These are phyloP conservation scores for Botryotinia globosa DNA, from an alignment of 2,329 filamentous ascomycete genomes.

Conservation along the genomic window DNA sequence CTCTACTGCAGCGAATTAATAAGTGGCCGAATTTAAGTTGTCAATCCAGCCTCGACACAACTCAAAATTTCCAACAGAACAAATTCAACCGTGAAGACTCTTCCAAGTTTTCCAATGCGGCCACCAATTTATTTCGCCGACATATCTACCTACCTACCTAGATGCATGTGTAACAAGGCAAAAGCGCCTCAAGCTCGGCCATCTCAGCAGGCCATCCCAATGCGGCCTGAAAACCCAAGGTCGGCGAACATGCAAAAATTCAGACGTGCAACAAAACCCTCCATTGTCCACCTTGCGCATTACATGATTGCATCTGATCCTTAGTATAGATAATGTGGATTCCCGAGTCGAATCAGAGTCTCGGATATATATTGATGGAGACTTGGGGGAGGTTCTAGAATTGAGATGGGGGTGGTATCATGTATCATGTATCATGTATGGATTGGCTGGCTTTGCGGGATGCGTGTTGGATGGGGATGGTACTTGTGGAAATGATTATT, in stretches of 20 bases:
- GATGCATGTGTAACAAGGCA: neutral
- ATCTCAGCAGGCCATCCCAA: neutral
- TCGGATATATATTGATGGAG: neutral
- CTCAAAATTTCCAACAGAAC: too few relatives aligned
- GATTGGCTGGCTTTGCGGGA: neutral
- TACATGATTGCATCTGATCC: neutral
- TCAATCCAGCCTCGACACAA: too few relatives aligned
- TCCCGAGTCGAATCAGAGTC: constrained; percentile 5
- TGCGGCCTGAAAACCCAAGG: neutral
- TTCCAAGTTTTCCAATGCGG: too few relatives aligned
- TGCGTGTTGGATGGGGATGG: neutral
- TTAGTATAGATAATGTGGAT: neutral
- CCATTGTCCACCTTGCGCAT: neutral
- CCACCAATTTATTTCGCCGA: too few relatives aligned
- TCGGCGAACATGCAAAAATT: constrained; percentile 9
- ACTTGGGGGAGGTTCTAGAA: neutral
- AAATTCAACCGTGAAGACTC: too few relatives aligned
- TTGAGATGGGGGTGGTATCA: neutral
- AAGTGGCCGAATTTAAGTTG: too few relatives aligned
- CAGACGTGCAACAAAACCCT: constrained; percentile 9
- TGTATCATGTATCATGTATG: too few relatives aligned
- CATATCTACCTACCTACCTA: neutral
- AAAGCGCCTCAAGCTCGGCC: neutral
- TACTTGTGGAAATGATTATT: neutral
- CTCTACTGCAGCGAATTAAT: too few relatives aligned